These are phyloP conservation scores for Globisporangium iwayamae DNA, from an alignment of 352 stramenopile species.

Conservation along the genomic window DNA sequence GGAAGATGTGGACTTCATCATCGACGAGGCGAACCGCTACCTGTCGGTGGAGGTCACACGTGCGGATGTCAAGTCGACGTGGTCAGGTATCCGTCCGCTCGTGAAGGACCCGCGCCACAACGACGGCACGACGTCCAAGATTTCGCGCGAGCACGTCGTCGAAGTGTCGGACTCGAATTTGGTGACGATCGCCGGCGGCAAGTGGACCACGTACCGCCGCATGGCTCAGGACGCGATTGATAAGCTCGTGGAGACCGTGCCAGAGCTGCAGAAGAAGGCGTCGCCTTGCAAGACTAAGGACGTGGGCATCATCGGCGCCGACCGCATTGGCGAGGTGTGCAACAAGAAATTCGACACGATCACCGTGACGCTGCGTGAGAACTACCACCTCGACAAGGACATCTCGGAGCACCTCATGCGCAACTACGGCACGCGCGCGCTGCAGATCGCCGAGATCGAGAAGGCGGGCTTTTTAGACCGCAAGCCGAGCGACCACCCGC, in stretches of 20 bases:
- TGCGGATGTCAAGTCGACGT: constrained; percentile 93
- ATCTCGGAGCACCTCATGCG: constrained; percentile 93
- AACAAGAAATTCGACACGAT: constrained; percentile 97
- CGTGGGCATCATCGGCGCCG: constrained; percentile 84
- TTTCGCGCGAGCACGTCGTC: constrained; percentile 94
- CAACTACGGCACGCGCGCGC: constrained; percentile 95
- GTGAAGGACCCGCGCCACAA: constrained; percentile 87
- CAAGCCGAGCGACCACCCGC: constrained; percentile 82
- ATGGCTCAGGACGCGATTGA: constrained; percentile 96
- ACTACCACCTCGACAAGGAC: constrained; percentile 92
- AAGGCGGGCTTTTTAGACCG: constrained; percentile 76
- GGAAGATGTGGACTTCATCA: constrained; percentile 94
- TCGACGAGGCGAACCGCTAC: constrained; percentile 91
- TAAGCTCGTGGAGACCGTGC: constrained; percentile 78
- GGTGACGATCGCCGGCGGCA: constrained; percentile 94
- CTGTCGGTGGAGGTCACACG: constrained; percentile 86
- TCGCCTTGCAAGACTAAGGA: constrained; percentile 71
- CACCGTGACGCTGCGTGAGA: constrained; percentile 90
- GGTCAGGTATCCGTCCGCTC: constrained; percentile 94
- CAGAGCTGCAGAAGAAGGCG: constrained; percentile 71
- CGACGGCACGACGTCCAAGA: constrained; percentile 81
- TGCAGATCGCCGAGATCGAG: constrained; percentile 94
- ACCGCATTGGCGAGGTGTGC: constrained; percentile 92
- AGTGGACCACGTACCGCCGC: constrained; percentile 96
- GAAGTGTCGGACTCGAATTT: constrained; percentile 89